phyloP scores from a whole-genome alignment of 805 yeast genomes.

The Lachancea sp. region DNA sequence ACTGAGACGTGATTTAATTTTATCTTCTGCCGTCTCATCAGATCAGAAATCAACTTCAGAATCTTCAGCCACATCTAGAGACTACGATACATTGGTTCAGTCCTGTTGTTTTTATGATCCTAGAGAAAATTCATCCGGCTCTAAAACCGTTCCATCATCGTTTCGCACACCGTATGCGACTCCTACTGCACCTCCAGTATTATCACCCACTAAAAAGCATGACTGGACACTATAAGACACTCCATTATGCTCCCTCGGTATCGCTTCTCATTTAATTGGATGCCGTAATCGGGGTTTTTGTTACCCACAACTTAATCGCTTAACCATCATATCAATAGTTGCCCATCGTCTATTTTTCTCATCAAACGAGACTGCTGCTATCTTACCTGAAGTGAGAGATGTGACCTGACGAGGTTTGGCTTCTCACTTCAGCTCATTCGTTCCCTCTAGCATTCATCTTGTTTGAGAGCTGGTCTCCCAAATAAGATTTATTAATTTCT shows the following conservation, averaged over 20 bases:
- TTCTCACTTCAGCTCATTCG: not conserved
- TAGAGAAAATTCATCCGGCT: not conserved
- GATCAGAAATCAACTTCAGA: constrained; percentile 1
- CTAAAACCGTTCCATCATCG: not conserved
- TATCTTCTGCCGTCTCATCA: not conserved
- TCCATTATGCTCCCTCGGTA: not conserved
- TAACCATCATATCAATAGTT: too few relatives aligned
- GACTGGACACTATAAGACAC: constrained; percentile 1
- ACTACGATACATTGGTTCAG: constrained; percentile 24
- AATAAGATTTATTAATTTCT: not conserved
- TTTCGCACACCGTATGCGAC: constrained; percentile 1
- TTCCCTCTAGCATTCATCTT: not conserved
- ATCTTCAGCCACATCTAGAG: constrained; percentile 8
- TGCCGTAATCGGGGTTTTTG: not conserved
- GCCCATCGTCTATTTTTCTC: too few relatives aligned
- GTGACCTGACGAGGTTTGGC: not conserved
- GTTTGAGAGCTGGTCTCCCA: constrained; percentile 1
- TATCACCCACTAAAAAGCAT: constrained; percentile 5
- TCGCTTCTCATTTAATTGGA: not conserved
- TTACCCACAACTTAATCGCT: too few relatives aligned
- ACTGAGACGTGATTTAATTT: constrained; percentile 1
- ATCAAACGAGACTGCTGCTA: too few relatives aligned
- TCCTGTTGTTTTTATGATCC: constrained; percentile 24
- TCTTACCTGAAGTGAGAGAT: not conserved
- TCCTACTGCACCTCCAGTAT: constrained; percentile 12